A percentile compares a stretch with the other conserved stretches of the same genome.
Conservation (phyloP, 495 filamentous ascomycete genomes). For the Tuber magnatum region DNA sequence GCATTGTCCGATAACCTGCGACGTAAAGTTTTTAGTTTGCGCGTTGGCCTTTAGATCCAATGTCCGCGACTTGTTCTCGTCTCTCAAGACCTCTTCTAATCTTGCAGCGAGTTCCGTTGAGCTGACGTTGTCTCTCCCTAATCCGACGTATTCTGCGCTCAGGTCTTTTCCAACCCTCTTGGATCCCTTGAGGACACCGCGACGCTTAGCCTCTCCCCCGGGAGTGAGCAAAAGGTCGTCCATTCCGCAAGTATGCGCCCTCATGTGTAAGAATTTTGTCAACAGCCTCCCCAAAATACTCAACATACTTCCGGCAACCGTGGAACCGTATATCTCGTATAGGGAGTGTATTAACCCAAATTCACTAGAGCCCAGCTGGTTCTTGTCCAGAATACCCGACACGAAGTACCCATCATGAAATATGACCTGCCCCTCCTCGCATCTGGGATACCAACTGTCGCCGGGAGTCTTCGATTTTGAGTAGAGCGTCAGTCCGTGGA, state of each 20-base stretch:
- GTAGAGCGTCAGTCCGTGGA: conserved; percentile 69
- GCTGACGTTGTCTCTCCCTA: conserved; percentile 54
- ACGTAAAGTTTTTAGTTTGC: conserved; percentile 63
- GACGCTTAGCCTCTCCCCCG: conserved; percentile 65
- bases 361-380: conserved; percentile 77
- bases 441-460: conserved; percentile 57
- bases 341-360: conserved; percentile 87
- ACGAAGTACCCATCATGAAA: conserved; percentile 83
- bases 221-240: conserved; percentile 85
- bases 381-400: conserved; percentile 90
- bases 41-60: conserved; percentile 78
- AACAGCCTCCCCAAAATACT: conserved; percentile 82
- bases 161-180: conserved; percentile 70
- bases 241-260: conserved; percentile 93
- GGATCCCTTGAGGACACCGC: conserved; percentile 61
- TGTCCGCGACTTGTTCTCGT: conserved; percentile 80
- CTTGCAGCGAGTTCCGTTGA: conserved; percentile 65
- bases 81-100: conserved; percentile 81
- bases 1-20: conserved; percentile 67
- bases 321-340: conserved; percentile 88
- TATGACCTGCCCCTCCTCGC: conserved; percentile 70
- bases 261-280: conserved; percentile 83
- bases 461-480: conserved; percentile 68
- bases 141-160: conserved; percentile 84
- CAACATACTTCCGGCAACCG: conserved; percentile 72